Evolutionary conservation across 1,139 yeast genomes (phyloP), one percentile per base, ranked within the genome.

Genomic region (Hanseniaspora sp.): DNA sequence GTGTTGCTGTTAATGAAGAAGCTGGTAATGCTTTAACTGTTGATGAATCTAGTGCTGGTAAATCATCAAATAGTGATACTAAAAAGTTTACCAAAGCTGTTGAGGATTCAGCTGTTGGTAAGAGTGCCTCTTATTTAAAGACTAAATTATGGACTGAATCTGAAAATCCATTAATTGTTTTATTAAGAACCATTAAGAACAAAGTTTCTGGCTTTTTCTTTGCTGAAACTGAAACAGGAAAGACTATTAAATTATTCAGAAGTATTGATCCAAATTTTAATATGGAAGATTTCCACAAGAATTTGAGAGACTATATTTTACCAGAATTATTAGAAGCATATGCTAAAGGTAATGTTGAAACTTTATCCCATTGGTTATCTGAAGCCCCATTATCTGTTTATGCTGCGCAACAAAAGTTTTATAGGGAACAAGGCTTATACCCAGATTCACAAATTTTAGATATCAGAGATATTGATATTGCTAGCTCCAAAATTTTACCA

Each of bases 341-440:
- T 71, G 87, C 87, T 60, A 85, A 85, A 64, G 96, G 96, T 60
- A 97, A 94, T 63, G 90, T 82, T 59, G 77, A 76, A 54, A 83
- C 83, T 30, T 76, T 94, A 66, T 86, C 90, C 68, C 73, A 75
- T 62, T 94, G 99, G 99, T 78, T 94, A 58, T 84, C 95, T 54
- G 98, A 94, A 71, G 97, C 97, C 35, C 97, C 98, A 40, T 88
- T 74, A 72, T 90, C 92, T 67, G 95, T 94, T 55, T 88, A 95
- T 80, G 80, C 86, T 61, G 95, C 96, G 42, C 87, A 85, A 68
- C 88, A 92, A 67, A 94, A 94, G 70, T 95, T 86, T 66, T 83
- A 88, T 68, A 80, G 84, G 63, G 95, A 90, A 64, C 95, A 90
- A 69, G 95, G 95, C 9, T 74, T 92, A 55, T 86, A 86, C 64